Base-by-base conservation (phyloP, 257 asterid genomes). In the Pogostemon cablin region DNA sequence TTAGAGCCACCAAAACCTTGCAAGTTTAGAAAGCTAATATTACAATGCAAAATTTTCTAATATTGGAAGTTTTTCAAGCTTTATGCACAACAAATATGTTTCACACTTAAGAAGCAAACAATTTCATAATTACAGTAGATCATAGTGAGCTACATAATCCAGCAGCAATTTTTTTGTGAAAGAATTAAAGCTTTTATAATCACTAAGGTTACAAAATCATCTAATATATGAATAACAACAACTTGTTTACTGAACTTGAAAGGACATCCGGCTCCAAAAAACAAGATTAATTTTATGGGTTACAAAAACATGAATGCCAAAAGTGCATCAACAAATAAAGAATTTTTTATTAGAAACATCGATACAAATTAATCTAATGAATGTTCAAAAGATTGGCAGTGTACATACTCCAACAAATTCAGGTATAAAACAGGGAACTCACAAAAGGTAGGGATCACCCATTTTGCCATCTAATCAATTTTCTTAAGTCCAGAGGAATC, bases 1-100 rank as follows among this genome's bases (percentile, higher is more conserved):
- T 91, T 72, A 12, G 65, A 43, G 73, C 68, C 80, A 61, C 78
- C 65, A 64, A 61, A 75, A 76, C 61, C 61, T 54, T 47, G 7
- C 65, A 55, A 62, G 59, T 8, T 4, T 20, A 69, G 38, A 41
- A 46, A 58, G 8, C 76, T 49, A 62, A 15, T 39, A 44, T 12
- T 49, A 55, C 9, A 6, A 25, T 25, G 32, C 32, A 2, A 25
- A 35, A 42, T 37, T 6, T 53, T 12, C n/a, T 9, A 17, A 40
- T 5, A 38, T 7, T 39, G 34, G 58, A 44, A 7, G 3, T 5
- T 11, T 54, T 10, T 11, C 11, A 54, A 50, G 48, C 66, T 25
- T 37, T 3, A 34, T 56, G 41, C 2, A 32, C 50, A 20, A 56
- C 15, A 44, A 35, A 38, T 10, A 11, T 35, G 64, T 44, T 35